Conservation (phyloP, 805 yeast species). For the Schwanniomyces pseudopolymorphus region DNA sequence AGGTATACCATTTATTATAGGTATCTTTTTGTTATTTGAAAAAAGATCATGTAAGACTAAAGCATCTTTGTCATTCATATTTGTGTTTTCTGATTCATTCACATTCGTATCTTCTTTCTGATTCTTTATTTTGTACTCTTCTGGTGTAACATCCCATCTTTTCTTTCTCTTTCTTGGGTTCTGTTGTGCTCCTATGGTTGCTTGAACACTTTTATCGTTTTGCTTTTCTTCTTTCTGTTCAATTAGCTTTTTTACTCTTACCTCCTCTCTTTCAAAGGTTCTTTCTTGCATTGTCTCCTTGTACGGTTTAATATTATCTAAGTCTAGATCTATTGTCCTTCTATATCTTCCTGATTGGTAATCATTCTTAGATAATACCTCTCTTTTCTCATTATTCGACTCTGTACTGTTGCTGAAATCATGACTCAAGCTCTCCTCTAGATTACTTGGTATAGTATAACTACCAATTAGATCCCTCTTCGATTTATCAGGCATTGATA, state of each 20-base stretch:
- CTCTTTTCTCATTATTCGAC: conserved; percentile 12
- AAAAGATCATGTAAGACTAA: background rate
- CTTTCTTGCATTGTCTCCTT: conserved; percentile 42
- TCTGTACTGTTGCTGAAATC: conserved; percentile 21
- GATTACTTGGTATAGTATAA: conserved; percentile 30
- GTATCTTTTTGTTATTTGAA: conserved; percentile 15
- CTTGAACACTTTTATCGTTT: background rate
- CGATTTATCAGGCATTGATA: conserved; percentile 4
- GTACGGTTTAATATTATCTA: conserved; percentile 31
- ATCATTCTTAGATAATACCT: conserved; percentile 19
- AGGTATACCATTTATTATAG: conserved; percentile 28
- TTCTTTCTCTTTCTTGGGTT: conserved; percentile 26
- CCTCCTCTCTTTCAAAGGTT: conserved; percentile 38
- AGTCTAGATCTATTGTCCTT: conserved; percentile 23
- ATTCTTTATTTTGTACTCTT: conserved; percentile 20
- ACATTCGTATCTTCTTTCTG: background rate
- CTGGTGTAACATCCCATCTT: conserved; percentile 48
- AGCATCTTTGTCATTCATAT: conserved; percentile 1
- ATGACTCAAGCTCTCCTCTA: conserved; percentile 22
- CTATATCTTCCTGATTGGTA: conserved; percentile 30
- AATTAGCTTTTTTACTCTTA: conserved; percentile 22
- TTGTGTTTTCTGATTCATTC: conserved; percentile 2
- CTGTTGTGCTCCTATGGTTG: background rate
- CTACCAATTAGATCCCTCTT: conserved; percentile 24
- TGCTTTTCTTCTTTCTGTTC: conserved; percentile 15